Evolutionary conservation across 2,329 filamentous ascomycete genomes (phyloP), one percentile per base, ranked within the genome.

Genomic region (Fusarium sp.): DNA sequence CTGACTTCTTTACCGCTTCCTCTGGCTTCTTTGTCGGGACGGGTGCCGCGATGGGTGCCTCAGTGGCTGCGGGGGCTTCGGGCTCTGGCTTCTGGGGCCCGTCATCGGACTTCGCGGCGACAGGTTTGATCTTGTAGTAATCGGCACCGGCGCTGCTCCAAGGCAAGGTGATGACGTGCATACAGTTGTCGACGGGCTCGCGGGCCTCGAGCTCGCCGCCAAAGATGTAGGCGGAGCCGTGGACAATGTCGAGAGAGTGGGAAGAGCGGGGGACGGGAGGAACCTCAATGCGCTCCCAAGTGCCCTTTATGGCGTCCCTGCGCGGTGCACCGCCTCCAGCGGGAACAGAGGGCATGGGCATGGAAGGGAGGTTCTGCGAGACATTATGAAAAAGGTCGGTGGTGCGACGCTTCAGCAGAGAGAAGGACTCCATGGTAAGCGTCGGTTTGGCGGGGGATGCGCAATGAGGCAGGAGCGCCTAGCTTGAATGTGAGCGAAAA

Each of bases 171-270:
- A 96, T 78, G 62, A 90, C 84, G 79, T 95, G 92, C 80, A 96
- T 87, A 75, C 91, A 87, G 79, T 94, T 94, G 83, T 95, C 93
- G 65, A 92, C 87, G 8, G 92, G 92, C 78, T 93, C 84, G 57
- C 91, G 87, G 4, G 92, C 88, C 54, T 86, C 83, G 66, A 91
- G 82, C 81, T 96, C 94, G 74, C 94, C 94, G 69, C 94, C 94
- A 79, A 95, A 97, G 77, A 97, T 86, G 81, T 90, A 92, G 47
- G 88, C 87, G 42, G 84, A 84, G 29, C 87, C 84, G 37, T 84
- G 84, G 56, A 92, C 80, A 54, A 92, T 87, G 50, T 93, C 88
- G 75, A 95, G 80, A 4, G 89, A 88, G 79, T 96, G 94, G 1
- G 93, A 95, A 2, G 94, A 96, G 63, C 93, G 91, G 42, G 90